A percentile compares a stretch with the other conserved stretches of the same genome.
These are phyloP conservation scores for Bothriochloa decipiens DNA, from an alignment of 176 grass and related monocot genomes.

Conservation along the genomic window DNA sequence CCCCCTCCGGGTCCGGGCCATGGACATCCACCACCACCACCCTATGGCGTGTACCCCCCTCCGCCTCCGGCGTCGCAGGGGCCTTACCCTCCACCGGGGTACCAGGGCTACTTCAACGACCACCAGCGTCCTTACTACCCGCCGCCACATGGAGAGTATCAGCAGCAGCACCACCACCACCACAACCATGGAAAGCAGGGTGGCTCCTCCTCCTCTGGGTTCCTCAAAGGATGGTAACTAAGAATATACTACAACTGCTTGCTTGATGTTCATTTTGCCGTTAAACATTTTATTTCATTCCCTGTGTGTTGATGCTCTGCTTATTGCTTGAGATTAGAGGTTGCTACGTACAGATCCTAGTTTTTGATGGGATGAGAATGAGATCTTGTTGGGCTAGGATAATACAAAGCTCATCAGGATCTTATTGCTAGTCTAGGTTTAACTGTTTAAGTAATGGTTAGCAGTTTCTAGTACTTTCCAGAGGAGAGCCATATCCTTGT, in stretches of 20 bases:
- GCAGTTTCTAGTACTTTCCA: background rate
- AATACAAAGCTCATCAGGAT: background rate
- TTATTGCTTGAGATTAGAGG: background rate
- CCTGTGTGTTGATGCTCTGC: background rate
- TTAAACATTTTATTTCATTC: background rate
- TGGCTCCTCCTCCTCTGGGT: slow-evolving; percentile 18
- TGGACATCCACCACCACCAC: slow-evolving; percentile 27
- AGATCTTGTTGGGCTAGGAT: background rate
- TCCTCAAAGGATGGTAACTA: slow-evolving; percentile 54
- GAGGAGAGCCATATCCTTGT: background rate
- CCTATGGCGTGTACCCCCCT: slow-evolving; percentile 32
- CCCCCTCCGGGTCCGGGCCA: slow-evolving; percentile 31
- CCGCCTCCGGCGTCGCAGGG: slow-evolving; percentile 32
- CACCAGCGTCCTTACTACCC: slow-evolving; percentile 40
- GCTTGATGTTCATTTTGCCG: background rate
- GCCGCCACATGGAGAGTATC: background rate
- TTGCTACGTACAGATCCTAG: background rate
- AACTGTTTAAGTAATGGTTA: background rate
- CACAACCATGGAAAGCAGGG: background rate
- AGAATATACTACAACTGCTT: background rate
- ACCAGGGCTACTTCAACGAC: slow-evolving; percentile 52
- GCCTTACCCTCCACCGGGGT: slow-evolving; percentile 44
- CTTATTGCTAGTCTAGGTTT: background rate
- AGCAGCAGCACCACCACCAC: background rate
- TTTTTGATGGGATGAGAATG: background rate